phyloP scores from a whole-genome alignment of 1,284 basidiomycete species.

The Ceratobasidium sp. region DNA sequence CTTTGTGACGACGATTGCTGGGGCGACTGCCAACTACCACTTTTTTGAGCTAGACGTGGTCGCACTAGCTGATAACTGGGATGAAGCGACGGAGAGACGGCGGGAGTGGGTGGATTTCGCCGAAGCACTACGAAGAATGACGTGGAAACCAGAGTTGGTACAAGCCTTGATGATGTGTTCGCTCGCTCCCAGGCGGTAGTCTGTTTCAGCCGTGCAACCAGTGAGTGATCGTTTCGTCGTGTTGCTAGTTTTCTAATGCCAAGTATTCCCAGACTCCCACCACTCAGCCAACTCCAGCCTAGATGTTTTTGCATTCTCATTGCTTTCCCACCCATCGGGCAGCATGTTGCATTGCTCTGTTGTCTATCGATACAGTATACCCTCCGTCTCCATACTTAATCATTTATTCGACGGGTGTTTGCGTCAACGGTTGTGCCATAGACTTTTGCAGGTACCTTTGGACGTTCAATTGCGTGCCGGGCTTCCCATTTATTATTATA shows the following conservation, averaged over 20 bases:
- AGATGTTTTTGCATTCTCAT: constrained; percentile 32
- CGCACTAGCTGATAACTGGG: constrained; percentile 76
- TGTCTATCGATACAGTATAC: constrained; percentile 26
- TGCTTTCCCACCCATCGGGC: constrained; percentile 9
- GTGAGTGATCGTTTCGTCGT: not conserved
- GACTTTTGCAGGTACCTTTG: constrained; percentile 14
- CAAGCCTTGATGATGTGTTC: constrained; percentile 74
- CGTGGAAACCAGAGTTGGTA: constrained; percentile 82
- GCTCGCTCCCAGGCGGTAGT: constrained; percentile 59
- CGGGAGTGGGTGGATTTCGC: constrained; percentile 87
- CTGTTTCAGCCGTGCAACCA: not conserved
- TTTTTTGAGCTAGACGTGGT: constrained; percentile 86
- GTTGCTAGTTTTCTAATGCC: not conserved
- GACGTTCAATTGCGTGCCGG: not conserved
- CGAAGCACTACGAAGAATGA: constrained; percentile 74
- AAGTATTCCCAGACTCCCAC: constrained; percentile 7
- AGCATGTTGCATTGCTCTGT: constrained; percentile 2
- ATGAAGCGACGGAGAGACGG: constrained; percentile 76
- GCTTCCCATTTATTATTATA: constrained; percentile 35
- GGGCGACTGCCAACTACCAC: constrained; percentile 80
- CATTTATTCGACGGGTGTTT: constrained; percentile 7
- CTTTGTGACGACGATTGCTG: constrained; percentile 79
- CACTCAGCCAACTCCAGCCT: not conserved
- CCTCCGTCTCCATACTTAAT: constrained; percentile 37
- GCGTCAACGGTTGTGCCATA: constrained; percentile 14